Evolutionary conservation across 2,329 filamentous ascomycete species (phyloP).

Genomic region (Fusarium sp.): DNA sequence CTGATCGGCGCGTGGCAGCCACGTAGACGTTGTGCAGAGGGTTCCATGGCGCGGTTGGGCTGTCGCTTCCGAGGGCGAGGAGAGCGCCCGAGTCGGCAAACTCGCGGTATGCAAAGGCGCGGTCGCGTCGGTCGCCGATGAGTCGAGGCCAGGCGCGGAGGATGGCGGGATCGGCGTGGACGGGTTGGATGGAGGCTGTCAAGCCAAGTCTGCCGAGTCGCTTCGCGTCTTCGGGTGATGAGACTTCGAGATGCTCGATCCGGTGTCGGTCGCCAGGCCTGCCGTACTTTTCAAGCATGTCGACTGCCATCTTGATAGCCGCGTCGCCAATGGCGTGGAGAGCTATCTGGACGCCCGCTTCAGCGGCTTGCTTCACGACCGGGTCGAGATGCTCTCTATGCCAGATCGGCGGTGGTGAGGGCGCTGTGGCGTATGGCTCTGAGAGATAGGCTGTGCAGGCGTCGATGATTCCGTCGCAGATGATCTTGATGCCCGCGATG

Average conservation of each 20-base stretch:
- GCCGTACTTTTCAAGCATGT: conserved; percentile 57
- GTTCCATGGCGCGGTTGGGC: conserved; percentile 64
- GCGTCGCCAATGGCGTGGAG: conserved; percentile 71
- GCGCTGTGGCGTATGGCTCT: conserved; percentile 62
- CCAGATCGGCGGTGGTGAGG: conserved; percentile 62
- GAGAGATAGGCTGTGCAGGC: conserved; percentile 68
- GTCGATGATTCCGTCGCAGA: conserved; percentile 70
- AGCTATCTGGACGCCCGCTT: conserved; percentile 65
- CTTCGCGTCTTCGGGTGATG: conserved; percentile 62
- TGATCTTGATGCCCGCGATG: conserved; percentile 69
- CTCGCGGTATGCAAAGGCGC: conserved; percentile 70
- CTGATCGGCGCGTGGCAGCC: conserved; percentile 63
- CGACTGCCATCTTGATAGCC: conserved; percentile 64
- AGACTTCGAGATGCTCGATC: conserved; percentile 71
- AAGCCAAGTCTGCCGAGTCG: conserved; percentile 66
- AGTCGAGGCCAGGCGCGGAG: conserved; percentile 67
- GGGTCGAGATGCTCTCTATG: conserved; percentile 59
- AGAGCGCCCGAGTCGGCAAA: conserved; percentile 62
- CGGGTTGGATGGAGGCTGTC: conserved; percentile 65
- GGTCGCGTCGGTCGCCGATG: conserved; percentile 62
- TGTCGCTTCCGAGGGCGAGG: conserved; percentile 65
- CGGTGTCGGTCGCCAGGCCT: conserved; percentile 61
- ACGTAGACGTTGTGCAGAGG: conserved; percentile 64
- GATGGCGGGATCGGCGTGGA: conserved; percentile 67
- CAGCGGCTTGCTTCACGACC: conserved; percentile 62